A percentile compares a stretch with the other conserved stretches of the same genome.
These are phyloP conservation scores for Alternaria atra DNA, from an alignment of 2,329 filamentous ascomycete genomes.

Conservation along the genomic window DNA sequence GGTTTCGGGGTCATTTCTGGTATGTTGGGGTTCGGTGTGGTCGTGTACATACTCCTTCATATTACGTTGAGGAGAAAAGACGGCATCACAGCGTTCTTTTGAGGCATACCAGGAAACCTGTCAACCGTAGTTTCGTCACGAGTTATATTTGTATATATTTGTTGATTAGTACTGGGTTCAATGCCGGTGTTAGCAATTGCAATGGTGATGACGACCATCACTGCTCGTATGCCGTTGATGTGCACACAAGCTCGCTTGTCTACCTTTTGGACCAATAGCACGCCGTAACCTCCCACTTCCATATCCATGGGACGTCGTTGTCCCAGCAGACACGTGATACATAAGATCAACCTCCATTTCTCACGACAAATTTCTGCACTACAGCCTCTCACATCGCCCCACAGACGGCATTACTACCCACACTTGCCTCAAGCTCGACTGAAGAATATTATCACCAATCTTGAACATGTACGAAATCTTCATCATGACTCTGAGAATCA, in stretches of 20 bases:
- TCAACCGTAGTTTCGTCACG: neutral
- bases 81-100: conserved; percentile 20
- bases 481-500: too few species aligned
- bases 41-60: conserved; percentile 43
- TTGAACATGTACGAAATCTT: too few species aligned
- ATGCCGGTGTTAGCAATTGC: neutral
- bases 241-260: neutral
- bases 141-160: neutral
- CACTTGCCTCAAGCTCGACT: too few species aligned
- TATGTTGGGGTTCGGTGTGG: conserved; percentile 44
- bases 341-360: neutral
- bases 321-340: neutral
- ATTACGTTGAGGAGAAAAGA: conserved; percentile 37
- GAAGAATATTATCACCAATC: too few species aligned
- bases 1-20: conserved; percentile 38
- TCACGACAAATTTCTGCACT: too few species aligned
- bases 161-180: neutral
- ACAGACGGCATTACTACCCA: neutral
- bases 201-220: neutral
- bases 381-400: neutral
- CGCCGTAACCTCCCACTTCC: neutral
- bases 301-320: neutral
- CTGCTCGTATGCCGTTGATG: neutral
- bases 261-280: neutral
- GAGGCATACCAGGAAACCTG: neutral